These are phyloP conservation scores for Tolypocladium album DNA, from an alignment of 2,329 filamentous ascomycete genomes.

Conservation along the genomic window DNA sequence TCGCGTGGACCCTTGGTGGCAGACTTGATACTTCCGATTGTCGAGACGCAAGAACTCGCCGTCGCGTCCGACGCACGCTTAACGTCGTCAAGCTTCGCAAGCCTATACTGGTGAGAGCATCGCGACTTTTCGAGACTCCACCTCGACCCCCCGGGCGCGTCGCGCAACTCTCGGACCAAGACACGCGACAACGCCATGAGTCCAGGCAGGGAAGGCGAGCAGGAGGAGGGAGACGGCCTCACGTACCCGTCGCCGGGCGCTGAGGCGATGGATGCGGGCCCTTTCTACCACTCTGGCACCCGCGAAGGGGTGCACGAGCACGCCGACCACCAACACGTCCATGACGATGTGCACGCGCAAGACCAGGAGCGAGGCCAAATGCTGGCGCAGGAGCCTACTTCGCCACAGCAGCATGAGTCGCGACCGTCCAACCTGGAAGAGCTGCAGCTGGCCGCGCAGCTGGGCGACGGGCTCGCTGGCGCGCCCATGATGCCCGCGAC, in stretches of 20 bases:
- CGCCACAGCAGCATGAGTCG: slow-evolving; percentile 29
- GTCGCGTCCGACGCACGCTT: background rate
- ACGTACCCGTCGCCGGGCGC: slow-evolving; percentile 36
- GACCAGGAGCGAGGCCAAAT: slow-evolving; percentile 20
- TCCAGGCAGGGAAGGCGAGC: slow-evolving; percentile 21
- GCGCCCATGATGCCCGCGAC: slow-evolving; percentile 37
- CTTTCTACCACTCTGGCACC: slow-evolving; percentile 31
- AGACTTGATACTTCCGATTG: background rate
- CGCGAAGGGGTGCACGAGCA: slow-evolving; percentile 22
- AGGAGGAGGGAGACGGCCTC: slow-evolving; percentile 24
- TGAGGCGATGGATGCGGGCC: slow-evolving; percentile 29
- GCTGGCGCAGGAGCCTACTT: slow-evolving; percentile 20
- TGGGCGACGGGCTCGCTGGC: slow-evolving; percentile 41
- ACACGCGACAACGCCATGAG: slow-evolving; percentile 14
- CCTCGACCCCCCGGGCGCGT: background rate
- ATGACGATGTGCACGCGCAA: slow-evolving; percentile 16
- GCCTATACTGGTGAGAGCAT: background rate
- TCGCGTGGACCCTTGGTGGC: slow-evolving; percentile 2
- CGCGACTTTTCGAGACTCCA: background rate
- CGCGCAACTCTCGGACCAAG: background rate
- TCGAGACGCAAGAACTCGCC: background rate
- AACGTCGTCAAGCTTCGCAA: background rate
- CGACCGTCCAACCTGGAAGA: slow-evolving; percentile 40
- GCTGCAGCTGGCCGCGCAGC: slow-evolving; percentile 46
- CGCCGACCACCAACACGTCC: slow-evolving; percentile 17